Evolutionary conservation across 2,329 filamentous ascomycete genomes (phyloP), one percentile per base, ranked within the genome.

Genomic region (Ophiostoma himal-ulmi): DNA sequence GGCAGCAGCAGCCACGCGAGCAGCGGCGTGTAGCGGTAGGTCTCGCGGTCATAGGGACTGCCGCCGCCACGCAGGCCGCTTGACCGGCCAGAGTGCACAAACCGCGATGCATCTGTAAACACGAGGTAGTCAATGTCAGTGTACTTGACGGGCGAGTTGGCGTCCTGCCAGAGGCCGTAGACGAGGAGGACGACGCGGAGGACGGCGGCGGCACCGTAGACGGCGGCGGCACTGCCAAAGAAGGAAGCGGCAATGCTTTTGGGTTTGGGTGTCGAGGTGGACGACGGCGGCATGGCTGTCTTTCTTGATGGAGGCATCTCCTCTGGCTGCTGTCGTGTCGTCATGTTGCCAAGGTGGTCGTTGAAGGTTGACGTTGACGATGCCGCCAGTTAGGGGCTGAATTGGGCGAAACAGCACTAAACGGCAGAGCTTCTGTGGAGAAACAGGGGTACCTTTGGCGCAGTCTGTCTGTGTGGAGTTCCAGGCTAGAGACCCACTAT

Each of bases 121-220:
- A 99, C 95, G 74, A 93, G 89, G 81, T 99, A 99, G 84, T 99
- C 95, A 76, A 99, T 97, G 81, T 99, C 95, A 68, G 95, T 99
- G 83, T 98, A 99, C 81, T 98, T 98, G 77, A 99, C 82, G 17
- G 94, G 89, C 8, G 93, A 96, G 81, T 94, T 85, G 72, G 92
- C 90, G 81, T 99, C 95, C 82, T 99, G 95, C 84, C 92, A 94
- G 72, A 93, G 86, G 71, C 95, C 94, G 79, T 98, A 98, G 76
- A 96, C 78, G 68, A 98, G 86, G 73, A 99, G 88, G 41, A 82
- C 78, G 6, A 87, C 78, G 72, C 95, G 92, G 34, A 99, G 85
- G 67, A 89, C 76, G 69, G 89, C 82, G 68, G 87, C 83, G 14
- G 85, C 78, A 69, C 81, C 73, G 78, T 90, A 88, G 75, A 91